Evolutionary conservation across 768 basidiomycete species (phyloP).

Genomic region (Tremella mesenterica): DNA sequence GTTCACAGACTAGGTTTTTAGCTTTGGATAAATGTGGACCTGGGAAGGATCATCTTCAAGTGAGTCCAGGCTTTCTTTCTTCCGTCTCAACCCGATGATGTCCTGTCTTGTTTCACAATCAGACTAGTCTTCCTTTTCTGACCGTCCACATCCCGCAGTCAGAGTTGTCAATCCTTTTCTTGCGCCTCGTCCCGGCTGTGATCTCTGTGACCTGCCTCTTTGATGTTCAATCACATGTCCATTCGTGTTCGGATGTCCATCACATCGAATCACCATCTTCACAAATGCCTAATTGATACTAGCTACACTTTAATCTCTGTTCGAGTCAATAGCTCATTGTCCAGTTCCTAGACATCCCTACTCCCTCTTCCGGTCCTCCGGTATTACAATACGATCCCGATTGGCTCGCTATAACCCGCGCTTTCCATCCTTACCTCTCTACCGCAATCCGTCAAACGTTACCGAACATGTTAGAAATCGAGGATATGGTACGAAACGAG

Average conservation of each 20-base stretch:
- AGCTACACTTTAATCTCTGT: neutral
- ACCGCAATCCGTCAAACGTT: slow-evolving; percentile 52
- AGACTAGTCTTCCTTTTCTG: too few species aligned
- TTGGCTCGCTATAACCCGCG: slow-evolving; percentile 89
- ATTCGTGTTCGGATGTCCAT: too few species aligned
- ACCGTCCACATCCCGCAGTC: too few species aligned
- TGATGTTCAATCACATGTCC: too few species aligned
- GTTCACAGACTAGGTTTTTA: slow-evolving; percentile 61
- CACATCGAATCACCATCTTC: too few species aligned
- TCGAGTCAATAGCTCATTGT: neutral
- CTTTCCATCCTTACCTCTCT: slow-evolving; percentile 71
- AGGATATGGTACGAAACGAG: slow-evolving; percentile 55
- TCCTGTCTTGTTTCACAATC: too few species aligned
- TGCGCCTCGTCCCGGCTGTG: too few species aligned
- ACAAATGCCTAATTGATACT: too few species aligned
- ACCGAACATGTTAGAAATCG: slow-evolving; percentile 54
- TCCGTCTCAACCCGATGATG: too few species aligned
- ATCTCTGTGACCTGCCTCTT: too few species aligned
- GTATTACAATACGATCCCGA: slow-evolving; percentile 67
- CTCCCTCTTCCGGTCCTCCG: slow-evolving; percentile 27
- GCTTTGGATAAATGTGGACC: slow-evolving; percentile 82
- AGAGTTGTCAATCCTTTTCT: too few species aligned
- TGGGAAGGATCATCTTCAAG: slow-evolving; percentile 62
- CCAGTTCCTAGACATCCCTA: slow-evolving; percentile 63
- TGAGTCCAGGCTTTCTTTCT: too few species aligned